Base-by-base conservation (phyloP, 352 stramenopile genomes). In the Phytopythium chamaehyphon region DNA sequence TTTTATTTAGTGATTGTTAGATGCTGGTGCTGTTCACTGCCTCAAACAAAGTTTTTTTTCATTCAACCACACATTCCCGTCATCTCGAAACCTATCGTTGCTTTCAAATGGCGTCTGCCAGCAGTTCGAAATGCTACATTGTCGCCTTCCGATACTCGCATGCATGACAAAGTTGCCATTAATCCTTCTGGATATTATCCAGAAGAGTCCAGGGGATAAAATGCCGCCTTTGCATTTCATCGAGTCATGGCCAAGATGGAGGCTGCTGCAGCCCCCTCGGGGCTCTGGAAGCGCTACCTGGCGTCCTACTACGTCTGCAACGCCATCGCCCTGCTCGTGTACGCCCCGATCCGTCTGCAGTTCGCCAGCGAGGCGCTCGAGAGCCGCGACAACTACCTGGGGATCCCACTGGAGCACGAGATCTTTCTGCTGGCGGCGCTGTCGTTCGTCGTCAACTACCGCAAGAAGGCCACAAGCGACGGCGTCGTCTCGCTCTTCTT, bases 291-390 rank as follows among this genome's bases (percentile, higher is more conserved):
- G 54, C 80, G 77, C 49, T 91, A 84, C 56, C 43, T 84, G 46
- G 59, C 72, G n/a, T 67, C 71, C n/a, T 88, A 91, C 60, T 89
- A 88, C 50, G 57, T 81, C 19, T 76, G 80, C 44, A 91, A 89
- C 40, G 40, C 55, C 9, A 49, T 85, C 9, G 66, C 66, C 26
- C 39, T 87, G 56, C 64, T 88, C 8, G 71, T 72, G 60, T 91
- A 91, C 54, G 37, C 62, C 21, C 64, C 65, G 8, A 69, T 86
- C 19, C 77, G 80, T 44, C 64, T 75, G 10, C 26, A 64, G 19
- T 67, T 59, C 38, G 66, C 42, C 19, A 89, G 59, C 22, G 60
- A 73, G 12, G 66, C 51, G 31, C 61, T 91, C 19, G 36, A 61
- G 11, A 61, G 78, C 56, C 64, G 66, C 43, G 74, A 91, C 33